Conservation (phyloP, 768 basidiomycete species). For the Amanita thiersii region DNA sequence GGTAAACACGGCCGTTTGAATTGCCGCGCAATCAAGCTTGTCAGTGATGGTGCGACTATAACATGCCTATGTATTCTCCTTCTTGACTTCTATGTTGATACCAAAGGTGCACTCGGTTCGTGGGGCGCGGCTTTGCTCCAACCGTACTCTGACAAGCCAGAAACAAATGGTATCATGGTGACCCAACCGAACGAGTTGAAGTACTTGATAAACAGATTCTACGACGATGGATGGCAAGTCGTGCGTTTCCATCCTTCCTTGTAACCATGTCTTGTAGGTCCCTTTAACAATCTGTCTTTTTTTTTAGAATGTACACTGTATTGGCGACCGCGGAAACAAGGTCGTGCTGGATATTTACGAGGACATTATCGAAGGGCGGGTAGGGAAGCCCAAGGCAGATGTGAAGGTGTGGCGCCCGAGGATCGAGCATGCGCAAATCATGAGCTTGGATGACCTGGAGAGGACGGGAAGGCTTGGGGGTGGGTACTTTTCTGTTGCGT, state of each 20-base stretch:
- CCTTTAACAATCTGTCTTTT: neutral
- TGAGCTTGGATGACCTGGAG: slow-evolving; percentile 60
- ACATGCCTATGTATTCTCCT: neutral
- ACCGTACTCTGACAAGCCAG: slow-evolving; percentile 78
- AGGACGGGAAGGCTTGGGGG: slow-evolving; percentile 69
- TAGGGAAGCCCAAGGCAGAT: slow-evolving; percentile 17
- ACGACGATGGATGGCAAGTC: slow-evolving; percentile 75
- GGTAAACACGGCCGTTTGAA: slow-evolving; percentile 47
- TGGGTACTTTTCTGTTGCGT: too few species aligned
- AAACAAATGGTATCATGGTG: slow-evolving; percentile 63
- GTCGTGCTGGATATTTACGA: slow-evolving; percentile 82
- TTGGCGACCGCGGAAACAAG: slow-evolving; percentile 84
- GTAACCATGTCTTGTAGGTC: neutral
- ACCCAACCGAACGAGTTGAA: slow-evolving; percentile 44
- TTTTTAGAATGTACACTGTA: slow-evolving; percentile 88
- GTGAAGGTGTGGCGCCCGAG: slow-evolving; percentile 56
- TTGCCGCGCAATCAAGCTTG: slow-evolving; percentile 64
- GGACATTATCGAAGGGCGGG: slow-evolving; percentile 33
- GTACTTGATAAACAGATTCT: slow-evolving; percentile 51
- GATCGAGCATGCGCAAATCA: slow-evolving; percentile 91
- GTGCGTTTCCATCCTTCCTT: slow-evolving; percentile 39
- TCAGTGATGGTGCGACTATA: slow-evolving; percentile 54
- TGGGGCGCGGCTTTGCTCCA: slow-evolving; percentile 86
- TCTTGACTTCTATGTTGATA: neutral
- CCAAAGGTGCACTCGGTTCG: slow-evolving; percentile 72